Conservation (phyloP, 2,329 filamentous ascomycete genomes). For the Trichoderma asperellum region DNA sequence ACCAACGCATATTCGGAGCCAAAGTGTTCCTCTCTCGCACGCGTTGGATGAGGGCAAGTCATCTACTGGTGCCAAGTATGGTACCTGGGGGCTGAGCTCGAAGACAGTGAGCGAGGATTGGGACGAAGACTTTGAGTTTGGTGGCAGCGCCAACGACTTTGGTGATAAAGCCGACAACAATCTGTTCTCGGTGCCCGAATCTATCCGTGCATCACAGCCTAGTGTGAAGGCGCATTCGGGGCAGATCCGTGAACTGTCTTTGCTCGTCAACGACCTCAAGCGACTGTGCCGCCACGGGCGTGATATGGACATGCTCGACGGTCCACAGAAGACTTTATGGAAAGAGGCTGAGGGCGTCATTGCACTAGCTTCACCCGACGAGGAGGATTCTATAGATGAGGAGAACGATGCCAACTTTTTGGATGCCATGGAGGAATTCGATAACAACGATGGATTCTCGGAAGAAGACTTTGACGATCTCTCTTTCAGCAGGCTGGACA, state of each 20-base stretch:
- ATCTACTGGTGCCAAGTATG: slow-evolving; percentile 68
- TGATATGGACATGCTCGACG: slow-evolving; percentile 66
- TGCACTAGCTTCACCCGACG: slow-evolving; percentile 73
- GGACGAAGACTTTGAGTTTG: slow-evolving; percentile 88
- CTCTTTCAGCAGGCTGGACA: slow-evolving; percentile 49
- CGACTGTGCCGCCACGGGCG: slow-evolving; percentile 72
- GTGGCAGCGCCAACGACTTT: slow-evolving; percentile 47
- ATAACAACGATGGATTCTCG: slow-evolving; percentile 50
- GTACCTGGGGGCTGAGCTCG: slow-evolving; percentile 79
- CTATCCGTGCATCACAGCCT: slow-evolving; percentile 79
- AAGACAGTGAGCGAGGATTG: slow-evolving; percentile 84
- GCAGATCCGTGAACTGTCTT: slow-evolving; percentile 79
- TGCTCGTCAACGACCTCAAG: slow-evolving; percentile 83
- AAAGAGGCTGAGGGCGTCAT: slow-evolving; percentile 86
- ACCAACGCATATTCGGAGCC: slow-evolving; percentile 74
- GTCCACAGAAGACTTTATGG: slow-evolving; percentile 67
- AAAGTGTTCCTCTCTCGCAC: slow-evolving; percentile 75
- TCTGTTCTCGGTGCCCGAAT: slow-evolving; percentile 63
- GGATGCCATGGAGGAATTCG: slow-evolving; percentile 45
- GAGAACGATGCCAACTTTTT: slow-evolving; percentile 46
- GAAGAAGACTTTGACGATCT: slow-evolving; percentile 55
- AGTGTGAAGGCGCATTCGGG: slow-evolving; percentile 82
- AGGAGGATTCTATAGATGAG: slow-evolving; percentile 44
- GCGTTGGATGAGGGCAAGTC: slow-evolving; percentile 62
- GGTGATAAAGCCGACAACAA: slow-evolving; percentile 42